Conservation (phyloP, 129 eudicot species). For the Pittosporum tobira region DNA sequence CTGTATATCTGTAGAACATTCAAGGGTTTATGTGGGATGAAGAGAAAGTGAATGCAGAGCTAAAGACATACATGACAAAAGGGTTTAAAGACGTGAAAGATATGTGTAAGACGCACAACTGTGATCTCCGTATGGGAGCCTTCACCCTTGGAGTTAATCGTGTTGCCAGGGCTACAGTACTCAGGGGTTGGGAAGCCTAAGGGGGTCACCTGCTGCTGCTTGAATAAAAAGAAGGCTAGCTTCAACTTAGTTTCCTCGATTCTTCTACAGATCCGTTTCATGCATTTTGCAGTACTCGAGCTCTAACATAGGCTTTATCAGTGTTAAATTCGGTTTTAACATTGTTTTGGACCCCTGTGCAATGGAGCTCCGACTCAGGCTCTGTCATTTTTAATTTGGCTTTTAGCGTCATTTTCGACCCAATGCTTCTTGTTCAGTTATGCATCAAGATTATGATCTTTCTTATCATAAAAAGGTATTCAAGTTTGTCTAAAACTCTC, state of each 20-base stretch:
- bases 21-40: constrained; percentile 99
- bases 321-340: too few species aligned
- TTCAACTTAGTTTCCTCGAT: neutral
- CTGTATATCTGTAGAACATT: constrained; percentile 52
- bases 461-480: too few species aligned
- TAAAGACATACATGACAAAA: constrained; percentile 72
- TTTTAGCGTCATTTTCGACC: too few species aligned
- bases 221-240: constrained; percentile 15
- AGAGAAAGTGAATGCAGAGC: constrained; percentile 70
- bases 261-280: neutral
- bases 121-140: constrained; percentile 98
- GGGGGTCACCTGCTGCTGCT: neutral
- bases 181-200: constrained; percentile 98
- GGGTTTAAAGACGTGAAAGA: constrained; percentile 81
- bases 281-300: too few species aligned
- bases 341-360: too few species aligned
- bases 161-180: constrained; percentile 89
- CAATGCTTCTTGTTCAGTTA: too few species aligned
- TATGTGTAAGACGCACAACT: constrained; percentile 90
- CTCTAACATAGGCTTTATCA: too few species aligned
- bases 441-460: too few species aligned
- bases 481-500: too few species aligned
- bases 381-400: too few species aligned
- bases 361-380: too few species aligned
- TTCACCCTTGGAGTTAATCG: constrained; percentile 90